Evolutionary conservation across 345 rosid species (phyloP).

Genomic region (Diplotaxis tenuifolia): DNA sequence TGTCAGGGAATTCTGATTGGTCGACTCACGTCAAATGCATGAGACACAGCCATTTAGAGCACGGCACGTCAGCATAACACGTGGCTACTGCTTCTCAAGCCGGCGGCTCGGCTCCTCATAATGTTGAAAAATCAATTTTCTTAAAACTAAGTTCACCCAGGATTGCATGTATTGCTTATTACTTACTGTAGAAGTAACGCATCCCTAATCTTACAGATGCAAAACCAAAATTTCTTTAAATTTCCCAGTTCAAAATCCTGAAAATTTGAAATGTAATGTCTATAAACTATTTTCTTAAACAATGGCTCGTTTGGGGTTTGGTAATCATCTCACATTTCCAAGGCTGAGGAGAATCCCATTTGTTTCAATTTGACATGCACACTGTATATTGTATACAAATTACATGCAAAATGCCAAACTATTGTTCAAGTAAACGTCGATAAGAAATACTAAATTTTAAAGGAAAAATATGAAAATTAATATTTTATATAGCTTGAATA

Average conservation of each 20-base stretch:
- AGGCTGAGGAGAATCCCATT: not conserved
- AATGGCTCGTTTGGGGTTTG: not conserved
- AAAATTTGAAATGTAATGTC: no score
- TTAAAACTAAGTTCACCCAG: not conserved
- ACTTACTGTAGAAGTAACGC: not conserved
- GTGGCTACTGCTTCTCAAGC: not conserved
- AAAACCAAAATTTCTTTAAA: not conserved
- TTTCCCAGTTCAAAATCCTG: not conserved
- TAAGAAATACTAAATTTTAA: not conserved
- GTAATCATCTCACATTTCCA: not conserved
- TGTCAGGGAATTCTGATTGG: not conserved
- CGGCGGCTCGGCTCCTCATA: not conserved
- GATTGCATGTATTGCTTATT: not conserved
- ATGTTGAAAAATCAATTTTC: not conserved
- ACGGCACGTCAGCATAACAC: not conserved
- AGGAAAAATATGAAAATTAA: not conserved
- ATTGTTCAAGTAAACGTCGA: not conserved
- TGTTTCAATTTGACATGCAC: not conserved
- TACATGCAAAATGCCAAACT: not conserved
- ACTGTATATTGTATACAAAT: not conserved
- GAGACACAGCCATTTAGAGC: not conserved
- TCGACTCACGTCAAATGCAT: not conserved
- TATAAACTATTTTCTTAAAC: not conserved
- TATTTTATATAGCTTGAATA: not conserved
- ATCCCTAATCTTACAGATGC: not conserved